Base-by-base conservation (phyloP, 768 basidiomycete species). In the Termitomyces sp. region DNA sequence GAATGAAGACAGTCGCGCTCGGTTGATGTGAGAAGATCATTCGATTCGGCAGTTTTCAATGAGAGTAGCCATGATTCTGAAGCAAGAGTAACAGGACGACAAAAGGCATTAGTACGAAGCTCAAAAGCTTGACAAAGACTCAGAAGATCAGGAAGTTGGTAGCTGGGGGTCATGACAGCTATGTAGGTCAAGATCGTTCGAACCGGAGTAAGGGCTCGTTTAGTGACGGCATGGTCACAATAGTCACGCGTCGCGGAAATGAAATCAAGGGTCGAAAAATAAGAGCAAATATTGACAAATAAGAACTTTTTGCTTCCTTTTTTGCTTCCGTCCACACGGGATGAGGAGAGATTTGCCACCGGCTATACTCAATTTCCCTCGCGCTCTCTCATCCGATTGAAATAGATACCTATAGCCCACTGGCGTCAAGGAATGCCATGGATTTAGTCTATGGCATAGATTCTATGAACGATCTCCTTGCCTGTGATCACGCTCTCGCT, bases 61-160 rank as follows among this genome's bases (percentile, higher is more conserved):
- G 58, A 55, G 25, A 70, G 57, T 55, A 74, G 68, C 60, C 63
- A 69, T 21, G 62, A 44, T 54, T 76, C 71, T 5, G 76, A 75
- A 7, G 70, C 66, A 17, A 65, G 54, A 14, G 72, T 68, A 30
- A 67, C 72, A 32, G 64, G 41, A 12, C 61, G 67, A 58, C 75
- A 78, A 44, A 73, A 69, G 8, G 53, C 59, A 61, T 78, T 79
- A n/a, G 72, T 73, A 42, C 71, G 71, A 28, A 79, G 64, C 28
- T 71, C 67, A 44, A 76, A 72, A 11, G 64, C 25, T 14, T 67
- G 66, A 35, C 69, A 67, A 42, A 72, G 66, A 35, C 63, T 56
- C 1, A 75, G 64, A 1, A 78, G 65, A 58, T 78, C 76, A 7
- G 76, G 76, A 3, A 79, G 70, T 59, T 77, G 77, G 62, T 74